Conservation (phyloP, 2,329 filamentous ascomycete genomes). For the Neofusicoccum sp. region DNA sequence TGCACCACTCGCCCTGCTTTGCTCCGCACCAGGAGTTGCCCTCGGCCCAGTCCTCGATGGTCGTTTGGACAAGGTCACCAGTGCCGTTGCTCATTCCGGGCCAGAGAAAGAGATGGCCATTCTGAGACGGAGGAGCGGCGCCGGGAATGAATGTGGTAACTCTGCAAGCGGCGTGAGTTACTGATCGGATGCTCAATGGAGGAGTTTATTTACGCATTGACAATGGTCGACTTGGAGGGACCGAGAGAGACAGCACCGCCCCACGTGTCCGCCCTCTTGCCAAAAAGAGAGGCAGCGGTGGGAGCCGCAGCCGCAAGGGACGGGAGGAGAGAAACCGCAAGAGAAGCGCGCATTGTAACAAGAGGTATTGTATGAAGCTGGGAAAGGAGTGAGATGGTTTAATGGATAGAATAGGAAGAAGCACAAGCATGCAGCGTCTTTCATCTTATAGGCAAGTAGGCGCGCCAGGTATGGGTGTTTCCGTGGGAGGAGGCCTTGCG, state of each 20-base stretch:
- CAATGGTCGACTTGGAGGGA: constrained; percentile 38
- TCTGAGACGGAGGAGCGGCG: constrained; percentile 36
- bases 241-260: constrained; percentile 41
- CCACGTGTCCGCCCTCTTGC: constrained; percentile 32
- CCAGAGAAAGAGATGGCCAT: constrained; percentile 43
- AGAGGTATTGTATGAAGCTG: neutral
- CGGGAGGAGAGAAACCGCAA: neutral
- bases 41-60: constrained; percentile 41
- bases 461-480: neutral
- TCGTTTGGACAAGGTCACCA: constrained; percentile 44
- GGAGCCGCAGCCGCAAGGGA: neutral
- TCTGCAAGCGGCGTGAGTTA: neutral
- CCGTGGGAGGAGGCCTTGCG: neutral
- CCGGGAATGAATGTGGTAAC: constrained; percentile 45
- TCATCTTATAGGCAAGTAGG: neutral
- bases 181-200: neutral
- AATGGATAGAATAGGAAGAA: neutral
- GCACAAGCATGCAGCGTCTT: neutral
- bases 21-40: constrained; percentile 44
- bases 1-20: constrained; percentile 40
- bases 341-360: neutral
- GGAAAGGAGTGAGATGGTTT: neutral
- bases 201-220: constrained; percentile 26
- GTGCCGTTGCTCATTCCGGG: constrained; percentile 48
- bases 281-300: neutral